phyloP scores from a whole-genome alignment of 2,329 filamentous ascomycete genomes.

The Ilyonectria robusta region DNA sequence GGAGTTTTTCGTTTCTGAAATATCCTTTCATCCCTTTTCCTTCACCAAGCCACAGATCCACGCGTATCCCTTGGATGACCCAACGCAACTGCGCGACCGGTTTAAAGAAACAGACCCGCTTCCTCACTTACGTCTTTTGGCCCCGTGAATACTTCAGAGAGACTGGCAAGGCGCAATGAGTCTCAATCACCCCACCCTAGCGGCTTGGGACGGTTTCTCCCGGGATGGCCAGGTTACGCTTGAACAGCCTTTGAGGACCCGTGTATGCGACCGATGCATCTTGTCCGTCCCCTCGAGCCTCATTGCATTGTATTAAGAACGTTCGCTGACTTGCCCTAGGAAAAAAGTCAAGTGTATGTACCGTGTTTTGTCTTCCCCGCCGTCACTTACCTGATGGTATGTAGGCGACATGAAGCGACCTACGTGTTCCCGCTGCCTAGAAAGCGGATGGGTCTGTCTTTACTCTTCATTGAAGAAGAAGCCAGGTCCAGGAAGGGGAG shows the following conservation, averaged over 20 bases:
- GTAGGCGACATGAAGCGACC: slow-evolving; percentile 2
- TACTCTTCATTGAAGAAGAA: slow-evolving; percentile 3
- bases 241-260: neutral
- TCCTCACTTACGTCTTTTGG: neutral
- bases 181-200: neutral
- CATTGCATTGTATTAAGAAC: slow-evolving; percentile 1
- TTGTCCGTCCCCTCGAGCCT: neutral
- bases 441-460: slow-evolving; percentile 3
- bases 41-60: no score
- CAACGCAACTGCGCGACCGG: no score
- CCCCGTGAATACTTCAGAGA: slow-evolving; percentile 3
- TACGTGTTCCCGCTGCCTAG: slow-evolving; percentile 1
- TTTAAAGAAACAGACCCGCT: no score
- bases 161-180: slow-evolving; percentile 1
- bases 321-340: neutral
- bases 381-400: slow-evolving; percentile 2
- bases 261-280: slow-evolving; percentile 3
- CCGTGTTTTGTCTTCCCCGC: neutral
- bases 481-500: neutral
- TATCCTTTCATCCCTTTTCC: no score
- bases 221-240: neutral
- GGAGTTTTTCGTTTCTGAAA: no score
- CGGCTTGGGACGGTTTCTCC: slow-evolving; percentile 1
- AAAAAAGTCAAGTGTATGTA: slow-evolving; percentile 2
- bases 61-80: no score